phyloP scores from a whole-genome alignment of 2,329 filamentous ascomycete genomes.

The Epichloe brachyelytri region DNA sequence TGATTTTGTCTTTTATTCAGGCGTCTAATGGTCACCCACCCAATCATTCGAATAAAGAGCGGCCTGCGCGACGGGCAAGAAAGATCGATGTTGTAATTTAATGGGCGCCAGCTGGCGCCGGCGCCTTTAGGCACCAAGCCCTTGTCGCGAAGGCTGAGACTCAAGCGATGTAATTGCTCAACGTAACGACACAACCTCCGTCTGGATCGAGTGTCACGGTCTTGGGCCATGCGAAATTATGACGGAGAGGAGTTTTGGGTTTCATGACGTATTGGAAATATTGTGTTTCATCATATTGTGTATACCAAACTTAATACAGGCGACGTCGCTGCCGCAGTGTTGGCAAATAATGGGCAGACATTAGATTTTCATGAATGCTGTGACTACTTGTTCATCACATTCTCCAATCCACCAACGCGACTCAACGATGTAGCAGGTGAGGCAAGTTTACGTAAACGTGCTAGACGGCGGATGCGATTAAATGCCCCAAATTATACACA shows the following conservation, averaged over 20 bases:
- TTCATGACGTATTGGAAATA: constrained; percentile 7
- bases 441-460: too few relatives aligned
- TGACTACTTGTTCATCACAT: background rate
- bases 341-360: background rate
- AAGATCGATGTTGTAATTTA: background rate
- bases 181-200: background rate
- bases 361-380: background rate
- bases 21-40: background rate
- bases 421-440: too few relatives aligned
- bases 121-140: background rate
- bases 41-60: background rate
- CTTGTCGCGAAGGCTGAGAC: background rate
- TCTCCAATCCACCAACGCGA: too few relatives aligned
- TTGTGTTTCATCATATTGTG: constrained; percentile 10
- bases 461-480: background rate
- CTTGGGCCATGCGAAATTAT: background rate
- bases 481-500: background rate
- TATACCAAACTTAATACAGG: constrained; percentile 7
- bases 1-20: constrained; percentile 1
- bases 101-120: background rate
- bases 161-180: background rate
- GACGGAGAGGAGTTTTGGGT: background rate
- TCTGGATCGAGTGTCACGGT: background rate
- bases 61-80: background rate
- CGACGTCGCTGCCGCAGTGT: background rate